These are phyloP conservation scores for Solanum megistacrolobum DNA, from an alignment of 257 asterid genomes.

Conservation along the genomic window DNA sequence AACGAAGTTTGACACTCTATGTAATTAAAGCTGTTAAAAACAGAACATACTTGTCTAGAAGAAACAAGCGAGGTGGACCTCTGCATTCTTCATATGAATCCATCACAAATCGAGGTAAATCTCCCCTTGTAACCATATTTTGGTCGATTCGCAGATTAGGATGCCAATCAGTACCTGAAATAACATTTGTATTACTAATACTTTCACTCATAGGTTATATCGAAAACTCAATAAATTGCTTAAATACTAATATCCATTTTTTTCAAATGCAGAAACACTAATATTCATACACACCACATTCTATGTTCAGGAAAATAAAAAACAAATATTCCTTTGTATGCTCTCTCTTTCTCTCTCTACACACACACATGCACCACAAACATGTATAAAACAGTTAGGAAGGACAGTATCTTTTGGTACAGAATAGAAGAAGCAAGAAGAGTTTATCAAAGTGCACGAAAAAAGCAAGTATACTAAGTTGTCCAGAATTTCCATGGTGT, in stretches of 20 bases:
- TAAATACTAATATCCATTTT: not conserved
- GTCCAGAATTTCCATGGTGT: not conserved
- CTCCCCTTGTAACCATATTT: slow-evolving; percentile 65
- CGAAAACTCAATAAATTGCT: not conserved
- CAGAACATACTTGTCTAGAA: slow-evolving; percentile 77
- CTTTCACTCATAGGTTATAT: not conserved
- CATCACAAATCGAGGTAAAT: slow-evolving; percentile 89
- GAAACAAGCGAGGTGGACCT: slow-evolving; percentile 94
- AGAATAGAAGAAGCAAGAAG: not conserved
- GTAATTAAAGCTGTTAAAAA: not conserved
- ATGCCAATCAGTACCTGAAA: slow-evolving; percentile 87
- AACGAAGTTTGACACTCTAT: not conserved
- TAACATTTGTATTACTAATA: not conserved
- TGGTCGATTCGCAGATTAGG: slow-evolving; percentile 48
- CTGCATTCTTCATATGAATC: slow-evolving; percentile 97
- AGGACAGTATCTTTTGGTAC: not conserved
- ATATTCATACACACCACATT: not conserved
- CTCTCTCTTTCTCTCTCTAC: not conserved
- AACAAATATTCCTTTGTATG: not conserved
- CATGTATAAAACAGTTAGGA: not conserved
- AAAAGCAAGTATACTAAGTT: not conserved
- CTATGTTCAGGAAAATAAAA: not conserved
- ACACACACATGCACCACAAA: not conserved
- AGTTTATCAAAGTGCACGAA: not conserved
- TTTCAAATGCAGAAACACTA: not conserved